Percentiles rank a stretch among this genome's conserved stretches.
Evolutionary conservation across 148 eudicot genomes (phyloP).

Genomic region (Gaultheria prostrata): DNA sequence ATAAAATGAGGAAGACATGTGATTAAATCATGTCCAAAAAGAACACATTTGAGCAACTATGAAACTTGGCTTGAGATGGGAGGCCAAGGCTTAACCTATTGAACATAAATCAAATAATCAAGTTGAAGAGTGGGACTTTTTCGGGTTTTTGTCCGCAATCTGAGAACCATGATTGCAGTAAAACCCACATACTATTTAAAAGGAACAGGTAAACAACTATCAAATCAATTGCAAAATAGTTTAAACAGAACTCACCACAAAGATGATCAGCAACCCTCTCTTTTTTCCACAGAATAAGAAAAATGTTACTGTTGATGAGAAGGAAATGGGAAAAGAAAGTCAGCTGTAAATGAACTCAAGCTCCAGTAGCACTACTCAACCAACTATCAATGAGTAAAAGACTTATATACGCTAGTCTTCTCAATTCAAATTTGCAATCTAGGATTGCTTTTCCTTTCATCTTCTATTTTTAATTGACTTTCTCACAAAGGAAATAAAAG

Average conservation of each 20-base stretch:
- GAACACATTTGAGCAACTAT: no score
- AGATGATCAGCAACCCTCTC: background rate
- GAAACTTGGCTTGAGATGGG: no score
- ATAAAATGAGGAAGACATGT: no score
- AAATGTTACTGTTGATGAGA: background rate
- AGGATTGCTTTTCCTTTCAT: no score
- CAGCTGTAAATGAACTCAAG: no score
- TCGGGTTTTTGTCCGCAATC: conserved; percentile 58
- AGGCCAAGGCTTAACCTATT: conserved; percentile 97
- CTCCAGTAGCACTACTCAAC: no score
- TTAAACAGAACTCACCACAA: background rate
- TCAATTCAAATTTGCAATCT: no score
- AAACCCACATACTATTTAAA: conserved; percentile 1
- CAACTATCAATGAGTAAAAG: no score
- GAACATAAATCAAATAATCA: conserved; percentile 60
- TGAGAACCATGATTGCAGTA: conserved; percentile 54
- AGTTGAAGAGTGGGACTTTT: conserved; percentile 63
- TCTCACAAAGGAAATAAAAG: no score
- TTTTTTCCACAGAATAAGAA: background rate
- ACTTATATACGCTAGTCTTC: no score
- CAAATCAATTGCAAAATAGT: background rate
- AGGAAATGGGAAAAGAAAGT: background rate
- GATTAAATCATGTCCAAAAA: no score
- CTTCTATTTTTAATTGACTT: no score
- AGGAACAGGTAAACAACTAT: background rate